phyloP scores from a whole-genome alignment of 208 protist species.

The Borovskyia barvae region DNA sequence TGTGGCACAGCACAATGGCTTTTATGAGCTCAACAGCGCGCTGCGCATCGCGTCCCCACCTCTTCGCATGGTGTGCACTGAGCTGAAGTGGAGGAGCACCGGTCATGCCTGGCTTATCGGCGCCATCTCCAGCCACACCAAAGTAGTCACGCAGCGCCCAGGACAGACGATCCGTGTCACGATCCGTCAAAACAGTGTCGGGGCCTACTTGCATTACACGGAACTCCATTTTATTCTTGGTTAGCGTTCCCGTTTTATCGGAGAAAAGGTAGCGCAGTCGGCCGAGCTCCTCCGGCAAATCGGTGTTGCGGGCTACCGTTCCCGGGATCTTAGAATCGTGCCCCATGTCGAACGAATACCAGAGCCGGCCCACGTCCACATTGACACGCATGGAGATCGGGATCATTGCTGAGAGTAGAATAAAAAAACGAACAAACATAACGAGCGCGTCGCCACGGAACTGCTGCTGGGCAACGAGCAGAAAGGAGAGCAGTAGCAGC shows the following conservation, averaged over 20 bases:
- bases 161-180: slow-evolving; percentile 45
- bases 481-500: slow-evolving; percentile 55
- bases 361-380: slow-evolving; percentile 97
- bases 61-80: slow-evolving; percentile 10
- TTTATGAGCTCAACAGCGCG: slow-evolving; percentile 75
- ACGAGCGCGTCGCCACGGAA: slow-evolving; percentile 88
- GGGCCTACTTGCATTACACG: slow-evolving; percentile 50
- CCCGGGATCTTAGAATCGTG: slow-evolving; percentile 82
- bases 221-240: slow-evolving; percentile 96
- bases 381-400: slow-evolving; percentile 98
- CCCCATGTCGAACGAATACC: slow-evolving; percentile 95
- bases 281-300: slow-evolving; percentile 98
- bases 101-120: background rate
- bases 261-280: slow-evolving; percentile 96
- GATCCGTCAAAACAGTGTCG: slow-evolving; percentile 51
- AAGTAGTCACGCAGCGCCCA: slow-evolving; percentile 36
- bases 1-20: slow-evolving; percentile 95
- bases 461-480: slow-evolving; percentile 59
- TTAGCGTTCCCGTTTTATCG: slow-evolving; percentile 99
- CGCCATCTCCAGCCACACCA: background rate
- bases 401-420: slow-evolving; percentile 98
- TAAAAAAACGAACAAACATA: slow-evolving; percentile 93
- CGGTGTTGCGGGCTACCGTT: slow-evolving; percentile 93
- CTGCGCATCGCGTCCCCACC: slow-evolving; percentile 39
- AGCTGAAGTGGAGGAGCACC: slow-evolving; percentile 2